phyloP scores from a whole-genome alignment of 805 yeast species.

The Yarrowia sp. region DNA sequence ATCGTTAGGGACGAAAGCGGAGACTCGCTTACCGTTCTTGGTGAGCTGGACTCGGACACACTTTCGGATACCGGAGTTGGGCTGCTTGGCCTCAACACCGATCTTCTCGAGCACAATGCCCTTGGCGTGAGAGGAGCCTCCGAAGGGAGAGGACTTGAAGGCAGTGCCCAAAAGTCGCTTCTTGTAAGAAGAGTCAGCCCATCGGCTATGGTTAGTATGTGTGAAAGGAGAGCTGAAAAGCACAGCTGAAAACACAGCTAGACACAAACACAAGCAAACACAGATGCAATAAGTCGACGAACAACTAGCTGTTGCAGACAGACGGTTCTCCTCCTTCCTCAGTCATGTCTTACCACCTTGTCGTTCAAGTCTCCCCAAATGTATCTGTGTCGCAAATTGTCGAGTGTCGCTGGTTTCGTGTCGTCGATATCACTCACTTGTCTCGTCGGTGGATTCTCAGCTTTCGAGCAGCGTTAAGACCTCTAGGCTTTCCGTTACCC shows the following conservation, averaged over 20 bases:
- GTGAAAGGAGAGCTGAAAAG: too few species aligned
- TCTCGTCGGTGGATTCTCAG: slow-evolving; percentile 99
- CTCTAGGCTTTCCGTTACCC: slow-evolving; percentile 99
- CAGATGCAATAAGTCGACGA: too few species aligned
- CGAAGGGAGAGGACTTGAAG: slow-evolving; percentile 99
- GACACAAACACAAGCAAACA: too few species aligned
- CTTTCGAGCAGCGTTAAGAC: slow-evolving; percentile 99
- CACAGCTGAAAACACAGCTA: too few species aligned
- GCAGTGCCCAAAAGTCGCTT: slow-evolving; percentile 99
- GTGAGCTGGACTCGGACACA: slow-evolving; percentile 99
- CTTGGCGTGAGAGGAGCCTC: slow-evolving; percentile 99
- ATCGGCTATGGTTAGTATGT: slow-evolving; percentile 60
- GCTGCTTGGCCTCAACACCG: slow-evolving; percentile 99
- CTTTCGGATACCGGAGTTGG: slow-evolving; percentile 99
- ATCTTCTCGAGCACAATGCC: slow-evolving; percentile 99
- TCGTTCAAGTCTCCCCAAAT: too few species aligned
- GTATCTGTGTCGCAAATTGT: too few species aligned
- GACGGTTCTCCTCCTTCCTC: too few species aligned
- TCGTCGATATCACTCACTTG: slow-evolving; percentile 52
- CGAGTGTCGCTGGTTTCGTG: not conserved
- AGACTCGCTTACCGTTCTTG: slow-evolving; percentile 99
- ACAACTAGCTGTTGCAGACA: too few species aligned
- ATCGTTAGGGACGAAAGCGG: slow-evolving; percentile 99
- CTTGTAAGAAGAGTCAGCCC: slow-evolving; percentile 99
- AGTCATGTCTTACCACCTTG: too few species aligned